Conservation (phyloP, 2,329 filamentous ascomycete genomes). For the Parafenestella ontariensis region DNA sequence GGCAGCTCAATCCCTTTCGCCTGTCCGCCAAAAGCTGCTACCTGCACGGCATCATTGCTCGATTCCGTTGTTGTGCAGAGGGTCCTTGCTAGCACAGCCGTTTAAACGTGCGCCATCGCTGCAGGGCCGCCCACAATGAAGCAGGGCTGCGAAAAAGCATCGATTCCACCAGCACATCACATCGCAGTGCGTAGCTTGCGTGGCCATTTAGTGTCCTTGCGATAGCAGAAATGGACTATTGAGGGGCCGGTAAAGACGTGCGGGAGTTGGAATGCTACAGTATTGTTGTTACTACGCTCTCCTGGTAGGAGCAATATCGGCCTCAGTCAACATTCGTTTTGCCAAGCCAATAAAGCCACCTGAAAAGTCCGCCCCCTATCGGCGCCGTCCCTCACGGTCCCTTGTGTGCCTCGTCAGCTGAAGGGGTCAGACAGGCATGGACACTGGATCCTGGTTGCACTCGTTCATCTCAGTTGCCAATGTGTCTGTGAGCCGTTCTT, state of each 20-base stretch:
- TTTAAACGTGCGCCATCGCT: not conserved
- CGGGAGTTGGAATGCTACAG: not conserved
- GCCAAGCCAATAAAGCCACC: slow-evolving; percentile 30
- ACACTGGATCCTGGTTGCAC: slow-evolving; percentile 8
- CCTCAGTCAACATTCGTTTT: slow-evolving; percentile 4
- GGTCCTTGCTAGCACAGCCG: not conserved
- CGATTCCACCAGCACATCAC: not conserved
- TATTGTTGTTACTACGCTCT: not conserved
- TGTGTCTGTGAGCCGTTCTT: not conserved
- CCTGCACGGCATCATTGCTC: slow-evolving; percentile 12
- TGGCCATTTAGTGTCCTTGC: not conserved
- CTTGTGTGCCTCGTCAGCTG: slow-evolving; percentile 9
- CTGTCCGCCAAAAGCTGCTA: slow-evolving; percentile 7
- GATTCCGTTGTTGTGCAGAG: slow-evolving; percentile 4
- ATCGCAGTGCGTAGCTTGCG: not conserved
- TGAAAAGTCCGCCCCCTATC: slow-evolving; percentile 15
- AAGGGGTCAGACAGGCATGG: slow-evolving; percentile 1
- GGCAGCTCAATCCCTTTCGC: slow-evolving; percentile 14
- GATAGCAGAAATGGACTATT: not conserved
- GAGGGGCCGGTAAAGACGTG: not conserved
- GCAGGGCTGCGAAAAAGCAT: not conserved
- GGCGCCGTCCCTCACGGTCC: slow-evolving; percentile 7
- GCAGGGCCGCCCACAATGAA: not conserved
- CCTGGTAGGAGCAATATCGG: slow-evolving; percentile 1
- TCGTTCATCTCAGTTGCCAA: not conserved